These are phyloP conservation scores for Alternaria dauci DNA, from an alignment of 2,329 filamentous ascomycete genomes.

Conservation along the genomic window DNA sequence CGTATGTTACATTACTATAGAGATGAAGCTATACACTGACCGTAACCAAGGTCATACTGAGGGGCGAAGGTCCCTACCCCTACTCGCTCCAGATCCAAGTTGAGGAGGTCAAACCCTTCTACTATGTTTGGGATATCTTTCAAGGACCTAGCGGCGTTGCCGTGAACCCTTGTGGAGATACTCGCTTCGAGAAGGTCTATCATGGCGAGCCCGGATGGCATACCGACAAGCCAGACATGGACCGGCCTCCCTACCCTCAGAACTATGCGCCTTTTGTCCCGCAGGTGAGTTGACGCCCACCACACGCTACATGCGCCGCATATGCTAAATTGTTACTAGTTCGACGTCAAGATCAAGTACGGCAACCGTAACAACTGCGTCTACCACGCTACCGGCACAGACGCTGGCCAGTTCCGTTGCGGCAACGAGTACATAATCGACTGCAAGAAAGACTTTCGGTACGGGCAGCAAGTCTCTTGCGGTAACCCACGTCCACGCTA, in stretches of 20 bases:
- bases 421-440: conserved; percentile 6
- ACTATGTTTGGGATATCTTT: conserved; percentile 6
- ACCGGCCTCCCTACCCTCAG: background rate
- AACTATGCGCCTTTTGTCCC: background rate
- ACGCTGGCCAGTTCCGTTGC: background rate
- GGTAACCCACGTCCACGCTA: background rate
- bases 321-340: background rate
- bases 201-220: conserved; percentile 1
- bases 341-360: conserved; percentile 1
- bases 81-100: conserved; percentile 6
- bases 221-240: conserved; percentile 1
- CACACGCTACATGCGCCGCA: background rate
- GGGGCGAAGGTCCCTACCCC: background rate
- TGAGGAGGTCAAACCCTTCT: background rate
- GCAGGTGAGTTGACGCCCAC: background rate
- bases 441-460: background rate
- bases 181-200: conserved; percentile 4
- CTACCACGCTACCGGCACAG: background rate
- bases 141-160: conserved; percentile 5
- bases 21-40: background rate
- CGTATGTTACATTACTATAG: background rate
- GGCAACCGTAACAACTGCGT: background rate
- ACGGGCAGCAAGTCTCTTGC: conserved; percentile 1
- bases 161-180: conserved; percentile 7
- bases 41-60: background rate